These are phyloP conservation scores for Vanrija humicola DNA, from an alignment of 1,284 basidiomycete species.

Conservation along the genomic window DNA sequence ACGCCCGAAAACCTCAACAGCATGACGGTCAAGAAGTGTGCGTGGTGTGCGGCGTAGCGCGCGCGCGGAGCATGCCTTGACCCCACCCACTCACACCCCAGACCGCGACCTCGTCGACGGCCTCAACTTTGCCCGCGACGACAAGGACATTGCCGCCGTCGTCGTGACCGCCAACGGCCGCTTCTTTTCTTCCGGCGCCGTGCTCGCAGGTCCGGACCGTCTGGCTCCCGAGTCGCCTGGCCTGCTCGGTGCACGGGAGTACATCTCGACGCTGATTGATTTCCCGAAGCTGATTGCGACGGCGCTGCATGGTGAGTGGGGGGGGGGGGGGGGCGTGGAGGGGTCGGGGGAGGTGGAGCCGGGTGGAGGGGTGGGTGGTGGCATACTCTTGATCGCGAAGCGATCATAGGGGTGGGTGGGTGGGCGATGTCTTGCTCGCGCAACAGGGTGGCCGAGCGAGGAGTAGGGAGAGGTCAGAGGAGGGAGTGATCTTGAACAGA, in stretches of 20 bases:
- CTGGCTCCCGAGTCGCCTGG: too few species aligned
- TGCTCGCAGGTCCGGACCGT: conserved; percentile 3
- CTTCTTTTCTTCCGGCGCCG: conserved; percentile 16
- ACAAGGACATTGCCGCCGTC: conserved; percentile 13
- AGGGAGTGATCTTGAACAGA: too few species aligned
- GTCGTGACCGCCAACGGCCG: conserved; percentile 16
- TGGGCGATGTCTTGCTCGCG: too few species aligned
- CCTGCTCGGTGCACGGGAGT: background rate
- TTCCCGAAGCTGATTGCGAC: conserved; percentile 19
- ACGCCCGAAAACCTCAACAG: conserved; percentile 20
- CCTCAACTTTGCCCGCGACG: conserved; percentile 12
- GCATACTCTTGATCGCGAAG: too few species aligned
- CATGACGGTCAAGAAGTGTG: conserved; percentile 11
- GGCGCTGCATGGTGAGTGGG: conserved; percentile 9
- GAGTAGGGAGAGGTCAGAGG: too few species aligned
- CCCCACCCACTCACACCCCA: background rate
- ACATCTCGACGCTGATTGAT: conserved; percentile 16
- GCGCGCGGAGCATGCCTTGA: too few species aligned
- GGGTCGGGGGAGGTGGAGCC: too few species aligned
- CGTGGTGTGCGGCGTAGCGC: background rate
- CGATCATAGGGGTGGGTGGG: too few species aligned
- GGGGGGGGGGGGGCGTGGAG: background rate
- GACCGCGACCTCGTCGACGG: conserved; percentile 15
- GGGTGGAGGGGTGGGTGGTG: too few species aligned
- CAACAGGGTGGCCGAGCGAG: too few species aligned